Evolutionary conservation across 345 rosid genomes (phyloP), one percentile per base, ranked within the genome.

Genomic region (Camelina laxa): DNA sequence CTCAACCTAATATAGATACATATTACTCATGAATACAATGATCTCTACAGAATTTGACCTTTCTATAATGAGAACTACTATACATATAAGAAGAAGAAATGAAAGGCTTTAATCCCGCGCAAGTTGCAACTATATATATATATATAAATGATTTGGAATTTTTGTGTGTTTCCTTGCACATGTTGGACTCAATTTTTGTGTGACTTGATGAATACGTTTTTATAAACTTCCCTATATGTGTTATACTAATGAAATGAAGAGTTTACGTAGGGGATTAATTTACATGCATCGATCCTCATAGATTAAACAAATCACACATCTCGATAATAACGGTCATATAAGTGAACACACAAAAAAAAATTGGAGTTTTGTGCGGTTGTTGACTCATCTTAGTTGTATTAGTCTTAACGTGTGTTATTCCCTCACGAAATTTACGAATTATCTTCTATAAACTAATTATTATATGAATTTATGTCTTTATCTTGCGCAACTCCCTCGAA

Each of bases 401-500:
- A 16, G 58, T 33, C 36, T 72, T 24, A 30, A 49, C 50, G 67
- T 48, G 67, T 70, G 39, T 17, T 35, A 12, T 8, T 36, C 60
- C 53, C 55, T 22, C 76, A 53, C 20, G 33, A 51, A 33, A 4
- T 62, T 63, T 19, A 42, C 36, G 24, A 53, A 57, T 55, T 6
- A 58, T 55, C 47, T 64, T 65, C 30, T n/a, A 27, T 22, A 31
- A 41, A 64, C 17, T 31, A 55, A 19, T 7, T 33, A 27, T 39
- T 17, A 14, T 17, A 51, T 27, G 60, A 49, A 31, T 11, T 15
- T 42, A 20, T 15, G 57, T 53, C 60, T 51, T 5, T n/a, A 42
- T 31, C 70, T 54, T 54, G 51, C 67, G 65, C 57, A 74, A 39
- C 59, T 36, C 31, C 2, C 72, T 35, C 15, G 66, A 74, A 58